Base-by-base conservation (phyloP, 306 rosid genomes). In the Acmispon strigosus region DNA sequence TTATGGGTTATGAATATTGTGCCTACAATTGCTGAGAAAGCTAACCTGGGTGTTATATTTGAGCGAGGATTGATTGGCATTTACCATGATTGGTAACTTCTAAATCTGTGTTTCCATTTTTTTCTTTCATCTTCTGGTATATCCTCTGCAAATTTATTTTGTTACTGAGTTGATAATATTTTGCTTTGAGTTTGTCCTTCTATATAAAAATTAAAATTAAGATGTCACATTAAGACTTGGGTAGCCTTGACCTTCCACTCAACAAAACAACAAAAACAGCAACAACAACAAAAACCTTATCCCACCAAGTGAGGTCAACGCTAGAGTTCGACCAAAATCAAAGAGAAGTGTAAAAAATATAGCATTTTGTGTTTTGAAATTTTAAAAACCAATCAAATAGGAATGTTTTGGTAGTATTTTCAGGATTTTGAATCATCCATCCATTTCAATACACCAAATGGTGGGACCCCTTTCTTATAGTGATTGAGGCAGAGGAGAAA, bases 1-100 rank as follows among this genome's bases (percentile, higher is more conserved):
- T 72, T 80, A 45, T 91, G 97, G 97, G 96, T 91, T 62, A 91
- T 91, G 89, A 91, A 91, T 75, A 92, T 88, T 60, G 78, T 88
- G 84, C 96, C 96, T 50, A 88, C 87, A 63, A 81, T 81, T 62
- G 83, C 92, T 14, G 85, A 86, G 87, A 88, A 84, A 84, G 87
- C 85, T 70, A 86, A 80, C 14, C 80, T 90, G 44, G 90, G 87
- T 48, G 88, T 84, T 69, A 51, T 90, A 69, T 90, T 70, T 15
- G 92, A 90, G 71, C 96, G 90, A 44, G 96, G 96, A 79, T 66
- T 89, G 78, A 83, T 89, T 12, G 96, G 96, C 81, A 86, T 89
- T 55, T 89, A 86, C 69, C 96, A 89, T 13, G 88, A 90, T 72
- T 90, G 95, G 96, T 90, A 88, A 78, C 52, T 61, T 76, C 77